Evolutionary conservation across 192 early-diverging fungal genomes (phyloP).

Genomic region (Haplosporangium gracile): DNA sequence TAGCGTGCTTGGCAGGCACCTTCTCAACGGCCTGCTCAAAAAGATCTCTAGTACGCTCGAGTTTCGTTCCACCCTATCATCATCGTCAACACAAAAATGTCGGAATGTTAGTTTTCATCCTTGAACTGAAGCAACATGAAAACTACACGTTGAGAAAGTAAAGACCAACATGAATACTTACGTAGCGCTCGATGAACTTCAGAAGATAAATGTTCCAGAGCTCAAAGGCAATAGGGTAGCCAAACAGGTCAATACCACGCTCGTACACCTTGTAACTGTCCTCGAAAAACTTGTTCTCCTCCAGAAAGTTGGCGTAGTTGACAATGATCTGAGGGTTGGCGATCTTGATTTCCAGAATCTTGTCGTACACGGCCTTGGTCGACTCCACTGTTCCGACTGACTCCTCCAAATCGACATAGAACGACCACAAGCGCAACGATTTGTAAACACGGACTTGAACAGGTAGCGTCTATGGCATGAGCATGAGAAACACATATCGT

Average conservation of each 20-base stretch:
- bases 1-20: slow-evolving; percentile 89
- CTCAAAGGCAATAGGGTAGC: slow-evolving; percentile 96
- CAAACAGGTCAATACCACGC: slow-evolving; percentile 95
- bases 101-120: neutral
- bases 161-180: slow-evolving; percentile 37
- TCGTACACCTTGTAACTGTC: slow-evolving; percentile 97
- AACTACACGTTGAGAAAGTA: neutral
- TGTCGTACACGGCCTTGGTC: slow-evolving; percentile 89
- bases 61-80: slow-evolving; percentile 77
- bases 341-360: slow-evolving; percentile 92
- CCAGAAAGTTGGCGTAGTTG: slow-evolving; percentile 92
- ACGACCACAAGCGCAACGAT: slow-evolving; percentile 89
- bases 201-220: slow-evolving; percentile 97
- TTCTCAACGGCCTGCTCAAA: slow-evolving; percentile 94
- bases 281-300: slow-evolving; percentile 92
- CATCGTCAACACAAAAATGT: neutral
- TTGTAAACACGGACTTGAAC: slow-evolving; percentile 90
- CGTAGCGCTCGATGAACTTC: slow-evolving; percentile 88
- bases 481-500: neutral
- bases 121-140: neutral
- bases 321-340: slow-evolving; percentile 97
- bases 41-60: slow-evolving; percentile 94
- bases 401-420: slow-evolving; percentile 96
- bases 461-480: slow-evolving; percentile 60
- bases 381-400: slow-evolving; percentile 85